These are phyloP conservation scores for Tylopilus orsonianus DNA, from an alignment of 1,284 basidiomycete species.

Conservation along the genomic window DNA sequence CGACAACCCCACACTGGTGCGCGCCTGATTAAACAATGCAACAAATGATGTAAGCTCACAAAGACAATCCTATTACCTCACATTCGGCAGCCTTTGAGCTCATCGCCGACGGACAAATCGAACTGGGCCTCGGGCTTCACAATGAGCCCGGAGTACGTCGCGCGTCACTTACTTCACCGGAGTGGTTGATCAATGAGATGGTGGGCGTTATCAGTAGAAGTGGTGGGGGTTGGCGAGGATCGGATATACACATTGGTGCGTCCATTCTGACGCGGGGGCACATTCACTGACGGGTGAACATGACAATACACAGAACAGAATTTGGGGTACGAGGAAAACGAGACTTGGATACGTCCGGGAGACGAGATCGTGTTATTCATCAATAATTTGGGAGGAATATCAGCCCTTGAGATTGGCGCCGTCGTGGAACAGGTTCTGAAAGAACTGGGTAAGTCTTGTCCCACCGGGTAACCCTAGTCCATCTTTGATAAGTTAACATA, in stretches of 20 bases:
- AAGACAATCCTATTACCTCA: constrained; percentile 24
- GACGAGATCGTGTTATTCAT: constrained; percentile 46
- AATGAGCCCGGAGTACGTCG: constrained; percentile 55
- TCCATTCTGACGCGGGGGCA: neutral
- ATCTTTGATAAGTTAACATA: neutral
- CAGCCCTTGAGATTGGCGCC: constrained; percentile 52
- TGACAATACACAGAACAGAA: neutral
- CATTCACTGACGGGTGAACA: neutral
- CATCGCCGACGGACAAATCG: constrained; percentile 25
- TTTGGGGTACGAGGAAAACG: constrained; percentile 2
- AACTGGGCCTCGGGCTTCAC: constrained; percentile 57
- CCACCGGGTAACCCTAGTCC: neutral
- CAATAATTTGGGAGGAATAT: constrained; percentile 59
- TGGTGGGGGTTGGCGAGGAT: constrained; percentile 18
- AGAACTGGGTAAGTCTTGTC: constrained; percentile 39
- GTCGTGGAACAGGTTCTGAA: constrained; percentile 42
- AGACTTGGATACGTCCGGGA: constrained; percentile 16
- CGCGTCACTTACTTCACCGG: constrained; percentile 32
- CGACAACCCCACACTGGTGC: constrained; percentile 26
- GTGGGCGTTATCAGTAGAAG: constrained; percentile 32
- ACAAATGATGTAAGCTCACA: constrained; percentile 25
- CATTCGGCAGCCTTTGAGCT: constrained; percentile 8
- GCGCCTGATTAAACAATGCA: neutral
- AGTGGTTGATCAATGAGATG: constrained; percentile 41
- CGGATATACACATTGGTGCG: constrained; percentile 13